Percentiles rank a stretch among this genome's conserved stretches.
These are phyloP conservation scores for Candida maesae DNA, from an alignment of 805 yeast genomes.

Conservation along the genomic window DNA sequence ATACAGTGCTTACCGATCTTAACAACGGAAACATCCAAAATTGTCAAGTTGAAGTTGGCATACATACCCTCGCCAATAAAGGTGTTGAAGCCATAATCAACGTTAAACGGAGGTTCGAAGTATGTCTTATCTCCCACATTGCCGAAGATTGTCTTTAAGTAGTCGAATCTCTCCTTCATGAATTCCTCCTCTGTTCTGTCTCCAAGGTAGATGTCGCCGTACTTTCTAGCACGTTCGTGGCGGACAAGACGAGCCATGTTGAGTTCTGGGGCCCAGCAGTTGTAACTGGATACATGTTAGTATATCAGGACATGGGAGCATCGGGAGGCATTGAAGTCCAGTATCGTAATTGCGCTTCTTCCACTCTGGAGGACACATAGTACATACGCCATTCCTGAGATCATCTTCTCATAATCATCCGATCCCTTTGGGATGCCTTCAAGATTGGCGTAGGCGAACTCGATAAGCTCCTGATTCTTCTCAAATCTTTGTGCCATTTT, in stretches of 20 bases:
- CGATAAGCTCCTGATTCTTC: slow-evolving; percentile 23
- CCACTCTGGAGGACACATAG: too few relatives aligned
- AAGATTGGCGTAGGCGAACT: slow-evolving; percentile 22
- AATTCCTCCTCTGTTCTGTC: slow-evolving; percentile 28
- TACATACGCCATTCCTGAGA: slow-evolving; percentile 43
- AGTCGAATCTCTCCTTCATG: slow-evolving; percentile 35
- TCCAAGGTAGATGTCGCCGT: slow-evolving; percentile 27
- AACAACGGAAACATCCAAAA: slow-evolving; percentile 59
- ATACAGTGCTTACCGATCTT: slow-evolving; percentile 56
- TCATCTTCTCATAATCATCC: slow-evolving; percentile 52
- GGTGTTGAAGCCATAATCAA: slow-evolving; percentile 67
- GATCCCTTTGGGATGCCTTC: slow-evolving; percentile 20
- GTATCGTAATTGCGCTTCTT: too few relatives aligned
- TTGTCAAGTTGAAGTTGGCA: slow-evolving; percentile 49
- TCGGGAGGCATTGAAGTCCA: too few relatives aligned
- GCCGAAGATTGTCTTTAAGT: slow-evolving; percentile 45
- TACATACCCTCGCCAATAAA: slow-evolving; percentile 55
- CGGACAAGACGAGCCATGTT: slow-evolving; percentile 25
- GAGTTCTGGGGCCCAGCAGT: slow-evolving; percentile 29
- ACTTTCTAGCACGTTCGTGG: slow-evolving; percentile 27
- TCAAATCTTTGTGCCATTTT: slow-evolving; percentile 27
- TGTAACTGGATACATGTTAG: slow-evolving; percentile 36
- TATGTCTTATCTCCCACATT: slow-evolving; percentile 30
- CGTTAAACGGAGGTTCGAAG: slow-evolving; percentile 56
- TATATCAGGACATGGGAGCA: too few relatives aligned